Evolutionary conservation across 148 eudicot species (phyloP), one percentile per base, ranked within the genome.

Genomic region (Vaccinium vitisidaea): DNA sequence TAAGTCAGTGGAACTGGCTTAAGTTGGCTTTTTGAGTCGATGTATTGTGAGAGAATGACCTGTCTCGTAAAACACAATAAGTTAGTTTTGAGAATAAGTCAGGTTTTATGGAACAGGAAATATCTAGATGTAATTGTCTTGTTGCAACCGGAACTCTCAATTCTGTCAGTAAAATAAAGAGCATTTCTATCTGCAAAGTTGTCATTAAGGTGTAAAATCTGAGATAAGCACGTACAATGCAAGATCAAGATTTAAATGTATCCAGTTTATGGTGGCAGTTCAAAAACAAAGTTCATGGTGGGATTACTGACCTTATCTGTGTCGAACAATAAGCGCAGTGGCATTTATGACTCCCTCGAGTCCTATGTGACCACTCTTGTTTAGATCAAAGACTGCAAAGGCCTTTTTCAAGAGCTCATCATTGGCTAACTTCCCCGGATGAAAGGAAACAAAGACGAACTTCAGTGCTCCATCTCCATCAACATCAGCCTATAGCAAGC

Each of bases 351-450:
- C 93, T 80, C 93, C 95, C 87, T 92, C 93, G 82, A 92, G 84
- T 89, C 93, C 98, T 53, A 94, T 94, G 85, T 86, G 93, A 48
- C 94, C 94, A 83, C 90, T 94, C 86, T 87, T 80, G 87, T 93
- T 91, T 81, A 86, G 85, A 91, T 94, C 97, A 36, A 93, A 94
- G 88, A 89, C 91, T 65, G 93, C 88, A 84, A 94, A 93, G 49
- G 98, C 98, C 85, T 92, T 88, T 79, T 89, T 94, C 39, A 94
- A 84, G 87, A 93, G 98, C 88, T 93, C 98, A 69, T 94, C 98
- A 83, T 93, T 93, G 49, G 90, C 94, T 93, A 94, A 90, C 83
- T 91, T 93, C 74, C 82, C 89, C 5, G 92, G 88, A 91, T 94
- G 95, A 55, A 94, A 90, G 12, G 95, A 90, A 43, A 92, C 89